These are phyloP conservation scores for Botryosphaeria dothidea DNA, from an alignment of 2,329 filamentous ascomycete genomes.

Conservation along the genomic window DNA sequence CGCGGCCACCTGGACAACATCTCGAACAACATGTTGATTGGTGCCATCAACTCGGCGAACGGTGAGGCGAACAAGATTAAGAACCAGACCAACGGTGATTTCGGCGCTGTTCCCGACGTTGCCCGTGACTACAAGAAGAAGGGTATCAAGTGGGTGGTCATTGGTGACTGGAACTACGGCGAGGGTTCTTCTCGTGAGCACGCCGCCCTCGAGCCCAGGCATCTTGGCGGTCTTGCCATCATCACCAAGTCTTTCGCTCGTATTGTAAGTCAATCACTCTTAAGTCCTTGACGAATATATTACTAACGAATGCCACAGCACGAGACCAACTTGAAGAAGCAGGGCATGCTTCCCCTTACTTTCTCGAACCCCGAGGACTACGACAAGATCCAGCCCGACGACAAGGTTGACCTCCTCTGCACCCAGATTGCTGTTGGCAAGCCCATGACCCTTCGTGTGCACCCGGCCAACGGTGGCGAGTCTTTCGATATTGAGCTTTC, in stretches of 20 bases:
- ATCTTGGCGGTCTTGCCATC: slow-evolving; percentile 95
- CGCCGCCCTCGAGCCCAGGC: slow-evolving; percentile 93
- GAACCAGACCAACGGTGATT: slow-evolving; percentile 83
- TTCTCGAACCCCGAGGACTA: slow-evolving; percentile 95
- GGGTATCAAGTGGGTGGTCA: slow-evolving; percentile 93
- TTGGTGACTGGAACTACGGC: slow-evolving; percentile 99
- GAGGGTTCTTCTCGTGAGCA: slow-evolving; percentile 98
- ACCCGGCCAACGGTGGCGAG: slow-evolving; percentile 78
- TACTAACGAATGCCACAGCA: slow-evolving; percentile 52
- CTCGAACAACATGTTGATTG: slow-evolving; percentile 99
- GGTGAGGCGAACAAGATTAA: slow-evolving; percentile 96
- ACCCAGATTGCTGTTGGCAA: slow-evolving; percentile 90
- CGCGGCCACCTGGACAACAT: slow-evolving; percentile 99
- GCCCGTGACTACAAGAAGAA: slow-evolving; percentile 98
- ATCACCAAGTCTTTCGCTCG: slow-evolving; percentile 94
- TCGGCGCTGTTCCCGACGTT: slow-evolving; percentile 85
- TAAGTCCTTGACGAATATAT: slow-evolving; percentile 16
- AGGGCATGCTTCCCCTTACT: slow-evolving; percentile 98
- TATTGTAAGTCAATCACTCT: slow-evolving; percentile 60
- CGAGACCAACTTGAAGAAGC: slow-evolving; percentile 99
- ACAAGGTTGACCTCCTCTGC: slow-evolving; percentile 86
- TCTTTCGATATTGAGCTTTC: slow-evolving; percentile 79
- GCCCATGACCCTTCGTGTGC: slow-evolving; percentile 87
- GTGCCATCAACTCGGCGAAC: slow-evolving; percentile 94
- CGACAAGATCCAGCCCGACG: slow-evolving; percentile 91